Base-by-base conservation (phyloP, 768 basidiomycete genomes). In the Calvatia gigantea region DNA sequence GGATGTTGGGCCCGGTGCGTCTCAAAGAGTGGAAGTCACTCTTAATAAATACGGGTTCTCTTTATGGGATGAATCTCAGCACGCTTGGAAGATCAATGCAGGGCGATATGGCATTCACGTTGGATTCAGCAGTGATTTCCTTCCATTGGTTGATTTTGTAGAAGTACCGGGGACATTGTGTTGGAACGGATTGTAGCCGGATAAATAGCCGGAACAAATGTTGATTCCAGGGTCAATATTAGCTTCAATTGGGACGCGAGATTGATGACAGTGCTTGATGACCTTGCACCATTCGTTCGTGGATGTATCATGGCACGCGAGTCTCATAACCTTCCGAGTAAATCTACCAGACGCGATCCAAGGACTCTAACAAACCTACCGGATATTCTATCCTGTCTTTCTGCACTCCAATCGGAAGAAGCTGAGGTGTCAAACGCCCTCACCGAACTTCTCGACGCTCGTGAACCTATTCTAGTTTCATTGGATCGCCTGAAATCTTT, bases 401-500 rank as follows among this genome's bases (percentile, higher is more conserved):
- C 91, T 14, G 76, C 77, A 27, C 79, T 89, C 45, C 85, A 95
- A 65, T 83, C 86, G 5, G 81, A 88, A 64, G 92, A 95, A 66
- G 76, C 87, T 29, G 79, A 86, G 21, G 79, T 95, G 14, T 90
- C 91, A 14, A 77, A 78, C 50, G 83, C 85, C 6, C 81, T 97
- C 50, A 77, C 89, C 3, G 76, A 81, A 38, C 73, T 94, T 27
- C 75, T 97, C 9, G 81, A 87, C 45, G 77, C 85, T 56, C 77
- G 83, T 46, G 81, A 86, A 27, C 86, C 88, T 4, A 81, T 94
- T 51, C 62, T 82, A 27, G 64, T 70, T 29, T 84, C 91, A 17
- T 73, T 94, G 39, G 65, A 72, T 25, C 83, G 84, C 29, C 73
- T 94, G 4, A 78, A 84, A 51, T 67, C 77, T 5, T 77, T 94